Conservation (phyloP, 371 early-diverging fungal species). For the Lichtheimia ramosa region DNA sequence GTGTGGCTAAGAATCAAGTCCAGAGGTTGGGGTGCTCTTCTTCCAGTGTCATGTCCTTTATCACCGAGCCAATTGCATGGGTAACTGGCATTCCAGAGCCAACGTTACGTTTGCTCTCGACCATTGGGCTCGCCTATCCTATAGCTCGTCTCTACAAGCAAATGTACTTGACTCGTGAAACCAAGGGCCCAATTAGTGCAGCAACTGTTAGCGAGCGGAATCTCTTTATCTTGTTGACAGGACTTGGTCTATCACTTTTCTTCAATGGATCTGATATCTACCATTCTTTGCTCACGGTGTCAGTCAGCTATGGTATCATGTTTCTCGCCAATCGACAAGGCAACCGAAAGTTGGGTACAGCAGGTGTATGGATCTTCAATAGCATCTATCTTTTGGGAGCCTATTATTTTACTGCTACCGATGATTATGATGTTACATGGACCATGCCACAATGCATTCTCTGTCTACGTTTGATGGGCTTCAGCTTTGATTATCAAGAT, state of each 20-base stretch:
- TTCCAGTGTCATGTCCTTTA: conserved; percentile 8
- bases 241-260: conserved; percentile 56
- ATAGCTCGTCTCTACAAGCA: conserved; percentile 45
- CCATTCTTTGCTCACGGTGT: conserved; percentile 60
- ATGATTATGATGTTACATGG: conserved; percentile 70
- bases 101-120: conserved; percentile 52
- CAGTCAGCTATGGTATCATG: conserved; percentile 51
- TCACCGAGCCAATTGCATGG: conserved; percentile 30
- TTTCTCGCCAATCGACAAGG: conserved; percentile 34
- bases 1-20: no score
- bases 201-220: conserved; percentile 47
- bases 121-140: conserved; percentile 57
- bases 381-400: conserved; percentile 57
- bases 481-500: conserved; percentile 68
- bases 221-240: conserved; percentile 46
- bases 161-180: conserved; percentile 17
- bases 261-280: conserved; percentile 60
- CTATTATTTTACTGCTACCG: conserved; percentile 55
- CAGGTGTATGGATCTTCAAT: conserved; percentile 59
- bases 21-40: no score
- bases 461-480: conserved; percentile 72
- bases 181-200: conserved; percentile 24
- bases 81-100: conserved; percentile 62
- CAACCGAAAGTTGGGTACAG: conserved; percentile 44
- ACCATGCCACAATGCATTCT: conserved; percentile 77